Conservation (phyloP, 805 yeast species). For the Yamadazyma sp. region DNA sequence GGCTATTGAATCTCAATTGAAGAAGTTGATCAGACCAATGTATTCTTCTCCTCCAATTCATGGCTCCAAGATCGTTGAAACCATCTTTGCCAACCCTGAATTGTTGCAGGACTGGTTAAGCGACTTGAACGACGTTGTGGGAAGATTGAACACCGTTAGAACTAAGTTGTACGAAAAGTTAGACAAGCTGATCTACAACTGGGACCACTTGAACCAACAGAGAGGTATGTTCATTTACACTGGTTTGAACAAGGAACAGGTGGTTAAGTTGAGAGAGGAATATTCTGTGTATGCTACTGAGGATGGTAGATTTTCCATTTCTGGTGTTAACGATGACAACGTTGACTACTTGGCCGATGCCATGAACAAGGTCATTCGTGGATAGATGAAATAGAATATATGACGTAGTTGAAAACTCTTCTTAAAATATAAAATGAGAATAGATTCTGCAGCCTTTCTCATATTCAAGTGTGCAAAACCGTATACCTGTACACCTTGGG, state of each 20-base stretch:
- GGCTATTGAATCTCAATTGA: conserved; percentile 75
- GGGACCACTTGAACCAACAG: conserved; percentile 87
- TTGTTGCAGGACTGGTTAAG: conserved; percentile 73
- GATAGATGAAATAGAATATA: too few relatives aligned
- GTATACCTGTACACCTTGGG: too few relatives aligned
- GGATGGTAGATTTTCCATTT: conserved; percentile 89
- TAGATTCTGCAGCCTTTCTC: too few relatives aligned
- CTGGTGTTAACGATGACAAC: conserved; percentile 81
- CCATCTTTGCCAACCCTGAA: conserved; percentile 56
- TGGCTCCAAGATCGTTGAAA: conserved; percentile 86
- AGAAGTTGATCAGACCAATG: conserved; percentile 78
- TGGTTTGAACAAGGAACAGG: conserved; percentile 72
- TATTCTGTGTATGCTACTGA: conserved; percentile 80
- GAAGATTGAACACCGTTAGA: conserved; percentile 76
- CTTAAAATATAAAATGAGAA: too few relatives aligned
- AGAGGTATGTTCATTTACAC: conserved; percentile 97
- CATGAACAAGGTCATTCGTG: conserved; percentile 49
- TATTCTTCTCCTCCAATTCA: conserved; percentile 94
- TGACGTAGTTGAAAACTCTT: too few relatives aligned
- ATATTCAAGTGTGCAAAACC: too few relatives aligned
- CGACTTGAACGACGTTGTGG: conserved; percentile 78
- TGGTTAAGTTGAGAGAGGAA: conserved; percentile 64
- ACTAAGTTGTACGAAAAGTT: conserved; percentile 59
- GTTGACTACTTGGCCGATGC: conserved; percentile 72
- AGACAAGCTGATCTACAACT: conserved; percentile 61